These are phyloP conservation scores for Xylaria sp. DNA, from an alignment of 2,329 filamentous ascomycete species.

Conservation along the genomic window DNA sequence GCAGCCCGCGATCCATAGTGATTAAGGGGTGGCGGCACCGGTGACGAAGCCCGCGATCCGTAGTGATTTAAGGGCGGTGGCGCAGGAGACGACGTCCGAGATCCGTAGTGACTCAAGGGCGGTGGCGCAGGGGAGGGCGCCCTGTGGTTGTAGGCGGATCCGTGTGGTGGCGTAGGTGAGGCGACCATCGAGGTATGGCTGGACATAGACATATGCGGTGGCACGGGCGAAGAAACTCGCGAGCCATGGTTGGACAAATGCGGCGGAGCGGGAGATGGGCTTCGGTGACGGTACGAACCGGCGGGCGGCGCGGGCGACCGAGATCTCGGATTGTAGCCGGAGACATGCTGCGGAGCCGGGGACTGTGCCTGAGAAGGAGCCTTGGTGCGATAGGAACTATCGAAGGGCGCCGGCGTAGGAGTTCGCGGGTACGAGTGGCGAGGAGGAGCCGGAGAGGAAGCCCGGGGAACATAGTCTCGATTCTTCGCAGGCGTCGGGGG, in stretches of 20 bases:
- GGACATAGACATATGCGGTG: slow-evolving; percentile 25
- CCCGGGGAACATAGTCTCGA: slow-evolving; percentile 25
- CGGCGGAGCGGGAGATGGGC: slow-evolving; percentile 35
- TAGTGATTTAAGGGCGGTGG: slow-evolving; percentile 12
- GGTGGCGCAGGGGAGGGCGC: slow-evolving; percentile 34
- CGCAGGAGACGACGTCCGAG: slow-evolving; percentile 34
- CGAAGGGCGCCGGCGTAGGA: slow-evolving; percentile 32
- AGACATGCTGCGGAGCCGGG: slow-evolving; percentile 33
- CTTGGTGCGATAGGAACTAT: slow-evolving; percentile 25
- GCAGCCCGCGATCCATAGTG: slow-evolving; percentile 29
- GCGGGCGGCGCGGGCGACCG: slow-evolving; percentile 32
- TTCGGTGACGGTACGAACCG: slow-evolving; percentile 26
- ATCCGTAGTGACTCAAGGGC: slow-evolving; percentile 15
- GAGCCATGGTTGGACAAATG: slow-evolving; percentile 30
- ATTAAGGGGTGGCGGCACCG: slow-evolving; percentile 20
- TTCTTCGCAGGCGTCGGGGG: slow-evolving; percentile 22
- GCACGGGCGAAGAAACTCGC: slow-evolving; percentile 32
- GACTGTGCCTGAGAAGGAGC: slow-evolving; percentile 33
- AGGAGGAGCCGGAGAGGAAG: slow-evolving; percentile 35
- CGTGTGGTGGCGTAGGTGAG: slow-evolving; percentile 32
- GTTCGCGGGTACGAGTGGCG: slow-evolving; percentile 30
- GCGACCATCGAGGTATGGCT: slow-evolving; percentile 33
- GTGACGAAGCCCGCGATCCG: slow-evolving; percentile 28
- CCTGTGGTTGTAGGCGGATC: slow-evolving; percentile 30
- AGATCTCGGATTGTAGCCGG: slow-evolving; percentile 30